These are phyloP conservation scores for Litchi chinensis DNA, from an alignment of 345 rosid species.

Conservation along the genomic window DNA sequence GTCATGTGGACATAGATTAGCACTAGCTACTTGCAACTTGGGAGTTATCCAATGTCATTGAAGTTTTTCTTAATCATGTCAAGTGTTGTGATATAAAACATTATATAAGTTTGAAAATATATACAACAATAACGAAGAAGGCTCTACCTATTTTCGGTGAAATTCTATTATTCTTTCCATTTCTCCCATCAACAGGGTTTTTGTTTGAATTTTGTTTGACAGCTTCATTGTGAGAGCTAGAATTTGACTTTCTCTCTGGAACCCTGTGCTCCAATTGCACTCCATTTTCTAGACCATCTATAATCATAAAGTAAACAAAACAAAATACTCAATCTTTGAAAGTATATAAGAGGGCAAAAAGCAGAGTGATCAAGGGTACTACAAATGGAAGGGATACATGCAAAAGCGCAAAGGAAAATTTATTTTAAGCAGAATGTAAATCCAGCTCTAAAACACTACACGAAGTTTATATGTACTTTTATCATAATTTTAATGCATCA, in stretches of 20 bases:
- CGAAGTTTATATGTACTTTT: not conserved
- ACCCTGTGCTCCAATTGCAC: constrained; percentile 28
- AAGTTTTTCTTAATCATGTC: not conserved
- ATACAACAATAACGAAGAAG: not conserved
- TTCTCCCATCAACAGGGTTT: constrained; percentile 28
- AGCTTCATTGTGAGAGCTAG: constrained; percentile 25
- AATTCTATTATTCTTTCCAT: constrained; percentile 25
- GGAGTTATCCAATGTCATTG: not conserved
- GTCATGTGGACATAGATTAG: not conserved
- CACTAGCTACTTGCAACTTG: not conserved
- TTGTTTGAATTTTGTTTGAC: constrained; percentile 19
- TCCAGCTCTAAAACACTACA: not conserved
- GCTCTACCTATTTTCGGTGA: constrained; percentile 45
- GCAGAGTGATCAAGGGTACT: not conserved
- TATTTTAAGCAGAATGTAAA: not conserved
- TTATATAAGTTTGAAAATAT: not conserved
- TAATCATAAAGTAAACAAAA: not conserved
- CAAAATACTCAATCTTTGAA: not conserved
- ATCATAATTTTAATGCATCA: no score
- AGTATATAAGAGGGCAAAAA: not conserved
- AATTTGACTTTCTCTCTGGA: constrained; percentile 38
- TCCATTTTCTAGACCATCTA: constrained; percentile 27
- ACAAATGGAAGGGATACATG: not conserved
- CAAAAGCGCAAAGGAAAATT: not conserved
- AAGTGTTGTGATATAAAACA: not conserved